A percentile compares a stretch with the other conserved stretches of the same genome.
phyloP scores from a whole-genome alignment of 768 basidiomycete genomes.

The Daedaleopsis nitida region DNA sequence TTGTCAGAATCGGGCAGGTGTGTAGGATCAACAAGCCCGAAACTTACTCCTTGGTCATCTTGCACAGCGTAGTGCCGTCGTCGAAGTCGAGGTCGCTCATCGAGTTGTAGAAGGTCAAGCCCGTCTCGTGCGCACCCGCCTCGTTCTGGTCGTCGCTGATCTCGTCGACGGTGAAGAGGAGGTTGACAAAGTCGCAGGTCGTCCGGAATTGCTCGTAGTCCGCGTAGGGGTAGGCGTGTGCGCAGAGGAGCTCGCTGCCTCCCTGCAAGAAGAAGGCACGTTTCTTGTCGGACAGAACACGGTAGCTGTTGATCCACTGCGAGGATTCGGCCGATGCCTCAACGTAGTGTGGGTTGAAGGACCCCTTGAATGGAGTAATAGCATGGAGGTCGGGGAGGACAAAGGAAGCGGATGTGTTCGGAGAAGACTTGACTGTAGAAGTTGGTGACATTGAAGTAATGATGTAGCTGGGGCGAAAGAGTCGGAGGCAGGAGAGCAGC shows the following conservation, averaged over 20 bases:
- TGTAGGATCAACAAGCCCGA: background rate
- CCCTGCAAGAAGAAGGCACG: conserved; percentile 65
- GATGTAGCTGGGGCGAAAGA: background rate
- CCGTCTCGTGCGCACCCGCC: conserved; percentile 53
- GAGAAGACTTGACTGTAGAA: background rate
- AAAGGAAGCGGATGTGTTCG: conserved; percentile 29
- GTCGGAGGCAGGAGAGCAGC: background rate
- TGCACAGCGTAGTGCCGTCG: conserved; percentile 57
- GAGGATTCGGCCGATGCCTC: conserved; percentile 58
- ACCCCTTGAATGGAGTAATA: conserved; percentile 46
- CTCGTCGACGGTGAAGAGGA: conserved; percentile 69
- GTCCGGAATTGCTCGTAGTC: conserved; percentile 59
- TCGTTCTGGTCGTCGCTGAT: conserved; percentile 67
- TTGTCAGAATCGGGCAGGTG: background rate
- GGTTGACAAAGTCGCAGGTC: conserved; percentile 64
- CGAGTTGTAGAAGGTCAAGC: conserved; percentile 52
- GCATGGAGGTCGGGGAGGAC: conserved; percentile 59
- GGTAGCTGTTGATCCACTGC: conserved; percentile 62
- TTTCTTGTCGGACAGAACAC: conserved; percentile 60
- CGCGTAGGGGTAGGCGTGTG: conserved; percentile 62
- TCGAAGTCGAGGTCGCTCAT: conserved; percentile 54
- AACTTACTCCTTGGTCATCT: conserved; percentile 62
- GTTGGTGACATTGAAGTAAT: background rate
- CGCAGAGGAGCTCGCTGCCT: conserved; percentile 61
- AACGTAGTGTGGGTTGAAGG: conserved; percentile 58